These are phyloP conservation scores for Funneliformis caledonium DNA, from an alignment of 371 early-diverging fungal species.

Conservation along the genomic window DNA sequence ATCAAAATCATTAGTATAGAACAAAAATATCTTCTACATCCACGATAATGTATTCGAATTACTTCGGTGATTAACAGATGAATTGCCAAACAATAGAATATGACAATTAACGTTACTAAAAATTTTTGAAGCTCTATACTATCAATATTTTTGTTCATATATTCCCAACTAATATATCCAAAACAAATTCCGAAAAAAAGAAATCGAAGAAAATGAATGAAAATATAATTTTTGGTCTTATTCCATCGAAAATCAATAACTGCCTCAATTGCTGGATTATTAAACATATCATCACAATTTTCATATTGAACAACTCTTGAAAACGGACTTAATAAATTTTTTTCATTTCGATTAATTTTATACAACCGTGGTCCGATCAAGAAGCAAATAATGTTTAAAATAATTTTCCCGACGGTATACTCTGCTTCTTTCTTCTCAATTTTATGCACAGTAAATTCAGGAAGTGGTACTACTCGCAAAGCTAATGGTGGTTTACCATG, in stretches of 20 bases:
- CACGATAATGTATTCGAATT: neutral
- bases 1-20: neutral
- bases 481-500: neutral
- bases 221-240: neutral
- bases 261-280: conserved; percentile 15
- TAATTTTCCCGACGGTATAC: neutral
- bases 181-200: neutral
- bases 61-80: neutral
- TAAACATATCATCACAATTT: neutral
- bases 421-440: neutral
- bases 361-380: neutral
- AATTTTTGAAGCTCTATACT: too few relatives aligned
- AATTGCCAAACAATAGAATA: neutral
- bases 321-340: neutral
- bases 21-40: neutral
- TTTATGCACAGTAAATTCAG: neutral
- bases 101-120: too few relatives aligned
- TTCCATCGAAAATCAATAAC: neutral
- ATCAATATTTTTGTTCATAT: neutral
- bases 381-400: neutral
- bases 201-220: neutral
- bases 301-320: neutral
- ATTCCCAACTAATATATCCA: neutral
- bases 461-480: neutral
- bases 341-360: neutral